Base-by-base conservation (phyloP, 352 stramenopile species). In the Elongisporangium senticosum region DNA sequence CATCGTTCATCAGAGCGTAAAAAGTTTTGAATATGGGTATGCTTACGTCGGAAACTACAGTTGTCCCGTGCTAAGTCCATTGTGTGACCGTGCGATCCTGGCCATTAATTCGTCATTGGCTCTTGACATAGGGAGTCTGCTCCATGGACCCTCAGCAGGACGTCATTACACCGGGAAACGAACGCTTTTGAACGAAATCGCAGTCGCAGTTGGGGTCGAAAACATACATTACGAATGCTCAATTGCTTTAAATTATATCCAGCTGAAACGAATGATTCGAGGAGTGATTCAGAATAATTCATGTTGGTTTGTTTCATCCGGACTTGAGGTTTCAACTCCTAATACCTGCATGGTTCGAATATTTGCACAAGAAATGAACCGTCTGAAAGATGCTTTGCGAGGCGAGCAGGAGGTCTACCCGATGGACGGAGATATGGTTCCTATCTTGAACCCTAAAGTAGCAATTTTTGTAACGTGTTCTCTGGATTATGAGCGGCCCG, bases 21-120 rank as follows among this genome's bases (percentile, higher is more conserved):
- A 83, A 59, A 77, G 67, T 0, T 86, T 74, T 52, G 73, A 86
- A 52, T 90, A 87, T 57, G 77, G 77, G 15, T 87, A 80, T 39
- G 76, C 75, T 4, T 90, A 86, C 28, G 53, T 87, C 0, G 73
- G 79, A 4, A 67, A 65, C 20, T 79, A 85, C 50, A 39, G 59
- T 3, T 64, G 59, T 52, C 65, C 71, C 14, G 72, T 88, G 4
- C 47, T 90, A 19, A 88, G 71, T 57, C 79, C 81, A 40, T 49
- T 90, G 8, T 86, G 77, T 43, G 79, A 86, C 39, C 77, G 77
- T 23, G 72, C 77, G 2, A 39, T 90, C 17, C 39, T 88, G 3
- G 73, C 67, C 2, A 77, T 90, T 60, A 88, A 75, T 43, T 62
- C 69, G 1, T 75, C 79, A n/a, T 53, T 88, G 39, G 72, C 77